Evolutionary conservation across 345 rosid species (phyloP), one percentile per base, ranked within the genome.

Genomic region (Gossypium sturtianum): DNA sequence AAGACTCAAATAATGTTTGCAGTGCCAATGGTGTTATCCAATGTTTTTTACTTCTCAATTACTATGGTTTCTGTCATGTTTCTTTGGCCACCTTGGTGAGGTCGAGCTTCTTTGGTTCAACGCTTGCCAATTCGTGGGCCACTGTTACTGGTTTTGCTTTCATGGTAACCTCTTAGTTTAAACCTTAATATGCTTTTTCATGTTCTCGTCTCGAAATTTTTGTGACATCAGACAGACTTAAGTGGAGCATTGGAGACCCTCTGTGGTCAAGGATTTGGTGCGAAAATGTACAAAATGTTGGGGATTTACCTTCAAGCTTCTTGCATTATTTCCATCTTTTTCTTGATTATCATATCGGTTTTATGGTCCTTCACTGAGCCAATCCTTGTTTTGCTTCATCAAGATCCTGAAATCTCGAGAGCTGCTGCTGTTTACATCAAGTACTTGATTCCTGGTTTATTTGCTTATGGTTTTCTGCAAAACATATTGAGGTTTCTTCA

Each of bases 41-140:
- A 85, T 75, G 74, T 84, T 69, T 87, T 82, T 79, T 83, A 82
- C 73, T 91, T 80, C 44, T 78, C 81, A 12, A 84, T 90, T 47
- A 74, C 92, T 22, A 70, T 91, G 71, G 89, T 86, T 4, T 93
- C 98, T 45, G 92, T 90, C 58, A 93, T 93, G 95, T 85, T 88
- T 20, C 94, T 56, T n/a, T n/a, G 93, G 93, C 49, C 95, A 88
- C 72, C 90, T 87, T 7, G 95, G 97, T n/a, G 70, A 86, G 56
- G 89, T 83, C 25, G 80, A 91, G 63, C 96, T 93, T 2, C 98
- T 20, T n/a, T n/a, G 91, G 91, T 19, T 88, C 98, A 76, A 90
- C 98, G 41, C 93, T 93, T 16, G 97, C 90, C 80, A 91, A 90
- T 79, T 89, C 94, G 6, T 93, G 96, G 98, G 88, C 92, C 79